Evolutionary conservation across 352 stramenopile species (phyloP).

Genomic region (Phytophthora melonis): DNA sequence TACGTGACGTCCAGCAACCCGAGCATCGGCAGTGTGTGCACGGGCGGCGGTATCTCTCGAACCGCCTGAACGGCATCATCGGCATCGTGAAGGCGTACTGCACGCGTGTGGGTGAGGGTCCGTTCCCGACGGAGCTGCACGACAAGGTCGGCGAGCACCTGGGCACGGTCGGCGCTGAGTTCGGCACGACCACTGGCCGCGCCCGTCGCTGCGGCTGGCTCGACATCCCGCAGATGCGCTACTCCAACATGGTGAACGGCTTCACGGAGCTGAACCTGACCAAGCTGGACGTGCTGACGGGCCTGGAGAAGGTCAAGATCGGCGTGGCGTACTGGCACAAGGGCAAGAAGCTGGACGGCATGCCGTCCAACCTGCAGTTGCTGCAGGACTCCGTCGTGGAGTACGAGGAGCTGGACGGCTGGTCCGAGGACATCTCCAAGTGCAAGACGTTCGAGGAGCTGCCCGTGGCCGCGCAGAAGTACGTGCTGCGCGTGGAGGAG

Average conservation of each 20-base stretch:
- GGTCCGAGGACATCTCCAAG: constrained; percentile 97
- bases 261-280: constrained; percentile 99
- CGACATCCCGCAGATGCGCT: constrained; percentile 96
- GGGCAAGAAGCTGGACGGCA: constrained; percentile 93
- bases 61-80: constrained; percentile 94
- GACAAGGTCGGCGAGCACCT: constrained; percentile 94
- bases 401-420: constrained; percentile 95
- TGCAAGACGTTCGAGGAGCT: constrained; percentile 97
- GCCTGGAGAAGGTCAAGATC: constrained; percentile 96
- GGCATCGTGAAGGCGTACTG: constrained; percentile 99
- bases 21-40: constrained; percentile 97
- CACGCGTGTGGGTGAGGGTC: constrained; percentile 98
- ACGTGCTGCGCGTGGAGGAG: constrained; percentile 98
- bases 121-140: constrained; percentile 98
- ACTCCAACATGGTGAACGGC: constrained; percentile 94
- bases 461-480: constrained; percentile 95
- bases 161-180: constrained; percentile 94
- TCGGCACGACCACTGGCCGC: constrained; percentile 98
- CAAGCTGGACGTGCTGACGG: constrained; percentile 99
- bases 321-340: constrained; percentile 96
- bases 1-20: constrained; percentile 99
- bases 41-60: constrained; percentile 95
- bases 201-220: constrained; percentile 98
- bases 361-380: constrained; percentile 95
- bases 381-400: constrained; percentile 95